phyloP scores from a whole-genome alignment of 768 basidiomycete species.

The Rhodotorula babjevae region DNA sequence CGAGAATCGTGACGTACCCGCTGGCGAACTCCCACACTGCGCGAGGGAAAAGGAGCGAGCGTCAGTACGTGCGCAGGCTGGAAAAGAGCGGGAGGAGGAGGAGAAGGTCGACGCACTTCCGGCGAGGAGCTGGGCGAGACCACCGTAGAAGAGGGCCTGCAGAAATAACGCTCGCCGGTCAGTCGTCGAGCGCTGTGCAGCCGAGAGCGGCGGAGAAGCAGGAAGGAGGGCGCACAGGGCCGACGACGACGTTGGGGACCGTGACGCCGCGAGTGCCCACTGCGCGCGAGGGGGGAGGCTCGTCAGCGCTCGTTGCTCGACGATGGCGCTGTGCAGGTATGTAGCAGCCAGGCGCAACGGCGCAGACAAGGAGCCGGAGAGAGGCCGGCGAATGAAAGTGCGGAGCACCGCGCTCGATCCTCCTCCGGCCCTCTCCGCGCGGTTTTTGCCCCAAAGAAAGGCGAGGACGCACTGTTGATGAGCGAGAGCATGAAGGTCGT shows the following conservation, averaged over 20 bases:
- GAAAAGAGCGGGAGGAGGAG: background rate
- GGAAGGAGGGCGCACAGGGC: conserved; percentile 17
- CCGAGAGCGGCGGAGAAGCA: too few relatives aligned
- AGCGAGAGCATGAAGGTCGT: conserved; percentile 47
- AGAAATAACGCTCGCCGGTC: too few relatives aligned
- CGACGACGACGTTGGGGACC: conserved; percentile 36
- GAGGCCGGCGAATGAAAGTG: background rate
- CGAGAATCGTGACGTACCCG: conserved; percentile 4
- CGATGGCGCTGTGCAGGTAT: background rate
- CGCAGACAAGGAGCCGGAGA: too few relatives aligned
- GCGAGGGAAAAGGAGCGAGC: background rate
- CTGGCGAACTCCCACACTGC: conserved; percentile 46
- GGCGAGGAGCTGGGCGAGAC: conserved; percentile 41
- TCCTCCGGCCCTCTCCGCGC: too few relatives aligned
- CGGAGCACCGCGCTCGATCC: background rate
- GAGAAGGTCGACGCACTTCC: conserved; percentile 29
- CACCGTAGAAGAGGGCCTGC: conserved; percentile 13
- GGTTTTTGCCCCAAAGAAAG: background rate
- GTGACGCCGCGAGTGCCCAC: conserved; percentile 41
- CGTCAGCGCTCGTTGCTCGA: background rate
- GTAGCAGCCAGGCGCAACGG: too few relatives aligned
- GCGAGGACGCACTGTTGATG: conserved; percentile 16
- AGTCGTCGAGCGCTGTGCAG: background rate
- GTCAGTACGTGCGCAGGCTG: background rate
- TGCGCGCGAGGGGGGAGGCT: background rate